Base-by-base conservation (phyloP, 106 monocot genomes). In the Gastrodia elata region DNA sequence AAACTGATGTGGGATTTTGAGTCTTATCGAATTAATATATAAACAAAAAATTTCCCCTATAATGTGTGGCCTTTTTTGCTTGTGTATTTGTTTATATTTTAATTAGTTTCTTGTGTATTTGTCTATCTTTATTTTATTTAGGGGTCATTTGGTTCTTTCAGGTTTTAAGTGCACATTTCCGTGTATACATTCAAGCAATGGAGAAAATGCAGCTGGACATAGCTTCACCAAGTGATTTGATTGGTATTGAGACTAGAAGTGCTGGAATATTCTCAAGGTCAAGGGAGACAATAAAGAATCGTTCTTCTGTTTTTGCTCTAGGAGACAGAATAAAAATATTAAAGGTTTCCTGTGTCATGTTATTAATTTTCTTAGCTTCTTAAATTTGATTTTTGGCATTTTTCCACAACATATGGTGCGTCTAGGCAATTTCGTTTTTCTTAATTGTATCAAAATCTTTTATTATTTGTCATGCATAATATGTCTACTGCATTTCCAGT, bases 141-240 rank as follows among this genome's bases (percentile, higher is more conserved):
- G 58, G 22, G 10, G n/a, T 69, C 4, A n/a, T 68, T 68, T 10
- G 40, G 32, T 68, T 34, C 24, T 13, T 35, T 33, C 80, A 98
- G 98, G 91, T 98, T 80, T 69, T 98, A 71, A 98, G 93, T 87
- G 91, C 88, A 76, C 98, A 98, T 85, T 98, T 98, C 61, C 93
- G 98, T 59, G 91, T 88, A 65, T 98, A 98, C 55, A 98, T 98
- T 78, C 98, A 91, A 85, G 98, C 98, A 61, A 71, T 98, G 75
- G 98, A 98, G 80, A 98, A 98, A 80, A 76, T 98, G 38, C 93
- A 98, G 68, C 75, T 93, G 82, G 98, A 93, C 75, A 98, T 98
- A 78, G 93, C 98, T 48, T 88, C 93, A 61, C 85, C 98, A 59
- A 87, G 65, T 82, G 98, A 98, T 76, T 73, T 98, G 59, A 84